These are phyloP conservation scores for Candida suzukii DNA, from an alignment of 805 yeast species.

Conservation along the genomic window DNA sequence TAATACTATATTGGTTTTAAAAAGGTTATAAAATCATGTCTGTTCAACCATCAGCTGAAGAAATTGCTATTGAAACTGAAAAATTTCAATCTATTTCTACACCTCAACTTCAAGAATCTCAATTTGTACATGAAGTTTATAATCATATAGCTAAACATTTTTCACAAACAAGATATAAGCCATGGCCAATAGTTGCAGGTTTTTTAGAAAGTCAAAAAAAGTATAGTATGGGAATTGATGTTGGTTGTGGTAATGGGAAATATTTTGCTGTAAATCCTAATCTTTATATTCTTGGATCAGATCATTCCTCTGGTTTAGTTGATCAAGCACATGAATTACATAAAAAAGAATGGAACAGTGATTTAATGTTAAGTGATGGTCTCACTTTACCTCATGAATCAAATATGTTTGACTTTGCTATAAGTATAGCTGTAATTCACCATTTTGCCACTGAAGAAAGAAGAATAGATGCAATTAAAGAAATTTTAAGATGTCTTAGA, in stretches of 20 bases:
- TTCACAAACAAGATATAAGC: constrained; percentile 89
- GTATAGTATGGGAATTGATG: constrained; percentile 77
- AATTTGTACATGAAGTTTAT: constrained; percentile 85
- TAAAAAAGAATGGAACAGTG: constrained; percentile 25
- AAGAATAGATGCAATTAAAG: constrained; percentile 65
- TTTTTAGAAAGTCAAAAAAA: constrained; percentile 44
- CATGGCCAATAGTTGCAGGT: constrained; percentile 91
- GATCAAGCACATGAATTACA: constrained; percentile 48
- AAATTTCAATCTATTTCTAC: constrained; percentile 24
- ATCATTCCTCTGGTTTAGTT: constrained; percentile 63
- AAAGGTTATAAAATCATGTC: too few species aligned
- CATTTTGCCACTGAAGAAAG: constrained; percentile 86
- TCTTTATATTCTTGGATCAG: constrained; percentile 67
- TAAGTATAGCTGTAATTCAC: constrained; percentile 92
- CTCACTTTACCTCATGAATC: constrained; percentile 51
- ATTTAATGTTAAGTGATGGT: constrained; percentile 78
- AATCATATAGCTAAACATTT: constrained; percentile 90
- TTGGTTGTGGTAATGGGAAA: constrained; percentile 97
- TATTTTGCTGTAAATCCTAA: constrained; percentile 68
- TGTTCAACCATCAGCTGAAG: constrained; percentile 22
- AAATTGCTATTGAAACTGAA: constrained; percentile 19
- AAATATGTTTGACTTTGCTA: constrained; percentile 64
- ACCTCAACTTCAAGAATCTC: constrained; percentile 59
- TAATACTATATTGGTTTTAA: too few species aligned
- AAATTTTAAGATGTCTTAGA: constrained; percentile 50